Percentiles rank a stretch among this genome's conserved stretches.
Evolutionary conservation across 83 land plant species (phyloP).

Genomic region (Larix sibirica): DNA sequence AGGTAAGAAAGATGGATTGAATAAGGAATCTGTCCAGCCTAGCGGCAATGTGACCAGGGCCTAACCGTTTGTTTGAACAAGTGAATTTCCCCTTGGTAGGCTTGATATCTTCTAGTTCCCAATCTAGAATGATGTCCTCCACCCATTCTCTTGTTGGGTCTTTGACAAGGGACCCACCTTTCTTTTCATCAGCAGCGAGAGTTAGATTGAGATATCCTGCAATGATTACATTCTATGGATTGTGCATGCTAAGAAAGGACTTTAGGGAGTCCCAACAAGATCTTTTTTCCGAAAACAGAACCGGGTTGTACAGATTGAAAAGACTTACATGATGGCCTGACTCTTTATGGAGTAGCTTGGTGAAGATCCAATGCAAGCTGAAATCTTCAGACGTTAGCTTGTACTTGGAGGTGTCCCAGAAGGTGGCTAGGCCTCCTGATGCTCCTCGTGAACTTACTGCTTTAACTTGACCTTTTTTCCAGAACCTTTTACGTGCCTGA

Average conservation of each 20-base stretch:
- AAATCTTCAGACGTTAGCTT: too few relatives aligned
- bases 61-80: neutral
- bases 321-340: neutral
- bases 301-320: neutral
- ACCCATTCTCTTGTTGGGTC: neutral
- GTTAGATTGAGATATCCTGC: neutral
- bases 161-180: neutral
- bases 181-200: neutral
- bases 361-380: neutral
- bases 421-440: neutral
- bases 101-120: neutral
- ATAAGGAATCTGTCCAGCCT: neutral
- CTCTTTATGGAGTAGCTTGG: neutral
- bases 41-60: neutral
- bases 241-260: neutral
- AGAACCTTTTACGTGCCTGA: neutral
- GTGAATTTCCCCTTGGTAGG: neutral
- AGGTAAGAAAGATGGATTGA: neutral
- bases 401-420: neutral
- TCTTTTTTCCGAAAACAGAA: neutral
- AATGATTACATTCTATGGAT: neutral
- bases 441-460: neutral
- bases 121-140: neutral
- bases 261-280: neutral
- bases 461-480: neutral